A percentile compares a stretch with the other conserved stretches of the same genome.
Evolutionary conservation across 169 alveolate genomes (phyloP).

Genomic region (Plasmodium billcollinsi): DNA sequence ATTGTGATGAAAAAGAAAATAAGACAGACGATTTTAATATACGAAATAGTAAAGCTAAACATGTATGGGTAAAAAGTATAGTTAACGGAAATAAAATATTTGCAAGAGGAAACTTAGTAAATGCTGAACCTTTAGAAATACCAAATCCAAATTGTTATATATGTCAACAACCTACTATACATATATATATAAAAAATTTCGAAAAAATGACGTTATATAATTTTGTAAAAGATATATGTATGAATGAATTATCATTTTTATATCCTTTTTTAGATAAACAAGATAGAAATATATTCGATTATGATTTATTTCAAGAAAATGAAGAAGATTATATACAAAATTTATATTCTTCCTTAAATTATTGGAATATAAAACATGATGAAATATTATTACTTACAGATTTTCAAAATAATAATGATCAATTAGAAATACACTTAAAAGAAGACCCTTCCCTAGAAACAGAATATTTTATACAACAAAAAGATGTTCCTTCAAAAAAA

Average conservation of each 20-base stretch:
- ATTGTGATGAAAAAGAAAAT: neutral
- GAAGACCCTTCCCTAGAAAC: slow-evolving; percentile 39
- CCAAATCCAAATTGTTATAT: slow-evolving; percentile 77
- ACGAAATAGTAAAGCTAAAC: slow-evolving; percentile 40
- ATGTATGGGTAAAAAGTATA: slow-evolving; percentile 56
- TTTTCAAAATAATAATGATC: slow-evolving; percentile 61
- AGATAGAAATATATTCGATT: slow-evolving; percentile 70
- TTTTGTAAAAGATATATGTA: slow-evolving; percentile 76
- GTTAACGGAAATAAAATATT: slow-evolving; percentile 58
- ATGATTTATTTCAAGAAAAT: slow-evolving; percentile 56
- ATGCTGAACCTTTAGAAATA: slow-evolving; percentile 78
- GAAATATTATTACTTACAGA: slow-evolving; percentile 64
- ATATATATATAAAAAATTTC: slow-evolving; percentile 72
- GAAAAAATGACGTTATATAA: slow-evolving; percentile 68
- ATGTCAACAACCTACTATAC: slow-evolving; percentile 79
- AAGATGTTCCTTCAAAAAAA: slow-evolving; percentile 17
- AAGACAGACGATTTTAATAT: slow-evolving; percentile 2
- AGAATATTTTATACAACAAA: slow-evolving; percentile 25
- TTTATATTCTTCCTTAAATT: slow-evolving; percentile 21
- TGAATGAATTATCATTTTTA: slow-evolving; percentile 47
- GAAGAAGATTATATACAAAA: slow-evolving; percentile 57
- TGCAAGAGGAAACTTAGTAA: slow-evolving; percentile 78
- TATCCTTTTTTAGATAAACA: slow-evolving; percentile 67
- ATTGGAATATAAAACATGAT: slow-evolving; percentile 63
- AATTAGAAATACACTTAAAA: slow-evolving; percentile 57